These are phyloP conservation scores for Aureobasidium subglaciale DNA, from an alignment of 2,329 filamentous ascomycete genomes.

Conservation along the genomic window DNA sequence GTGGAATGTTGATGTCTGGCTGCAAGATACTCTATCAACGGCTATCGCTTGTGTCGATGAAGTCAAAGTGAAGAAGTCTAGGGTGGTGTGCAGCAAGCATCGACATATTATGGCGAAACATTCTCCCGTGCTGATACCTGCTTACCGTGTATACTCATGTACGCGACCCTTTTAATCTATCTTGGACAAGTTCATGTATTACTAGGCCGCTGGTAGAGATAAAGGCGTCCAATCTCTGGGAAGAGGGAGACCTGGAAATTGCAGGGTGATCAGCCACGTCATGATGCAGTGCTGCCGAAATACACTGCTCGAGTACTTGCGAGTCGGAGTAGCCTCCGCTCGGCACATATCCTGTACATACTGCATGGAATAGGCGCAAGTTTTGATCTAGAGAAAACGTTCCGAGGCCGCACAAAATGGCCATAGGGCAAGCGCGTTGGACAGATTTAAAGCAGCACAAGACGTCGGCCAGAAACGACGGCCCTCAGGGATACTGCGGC, in stretches of 20 bases:
- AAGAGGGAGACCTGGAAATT: background rate
- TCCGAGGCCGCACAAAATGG: too few species aligned
- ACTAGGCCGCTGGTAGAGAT: too few species aligned
- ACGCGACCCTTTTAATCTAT: conserved; percentile 3
- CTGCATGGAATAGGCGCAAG: conserved; percentile 11
- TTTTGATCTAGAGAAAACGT: conserved; percentile 5
- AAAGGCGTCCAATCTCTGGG: background rate
- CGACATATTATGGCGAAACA: background rate
- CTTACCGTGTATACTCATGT: background rate
- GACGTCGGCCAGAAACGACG: background rate
- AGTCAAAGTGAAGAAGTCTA: too few species aligned
- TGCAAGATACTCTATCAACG: too few species aligned
- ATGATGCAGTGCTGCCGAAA: conserved; percentile 3
- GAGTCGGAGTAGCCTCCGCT: background rate
- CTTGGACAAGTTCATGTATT: background rate
- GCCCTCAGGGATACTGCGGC: too few species aligned
- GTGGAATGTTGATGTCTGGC: background rate
- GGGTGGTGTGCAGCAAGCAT: too few species aligned
- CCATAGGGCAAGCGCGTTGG: background rate
- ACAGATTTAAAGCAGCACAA: background rate
- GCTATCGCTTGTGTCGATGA: too few species aligned
- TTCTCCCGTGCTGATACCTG: background rate
- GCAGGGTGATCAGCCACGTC: background rate
- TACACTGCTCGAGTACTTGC: too few species aligned
- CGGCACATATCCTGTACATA: conserved; percentile 6